Base-by-base conservation (phyloP, 371 early-diverging fungal species). In the Haplosporangium sp. region DNA sequence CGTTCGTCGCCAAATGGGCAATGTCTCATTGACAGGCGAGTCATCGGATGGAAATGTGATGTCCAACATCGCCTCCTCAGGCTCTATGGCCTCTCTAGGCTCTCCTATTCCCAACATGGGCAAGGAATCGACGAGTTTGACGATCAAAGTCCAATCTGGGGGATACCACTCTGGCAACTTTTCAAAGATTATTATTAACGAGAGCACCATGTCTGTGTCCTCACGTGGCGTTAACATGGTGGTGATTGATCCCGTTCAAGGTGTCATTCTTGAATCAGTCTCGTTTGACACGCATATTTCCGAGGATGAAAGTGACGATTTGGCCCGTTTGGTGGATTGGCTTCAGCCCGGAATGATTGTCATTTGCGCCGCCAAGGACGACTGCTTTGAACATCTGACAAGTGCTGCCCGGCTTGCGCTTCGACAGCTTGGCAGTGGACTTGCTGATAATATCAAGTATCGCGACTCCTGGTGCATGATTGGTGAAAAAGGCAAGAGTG, bases 381-480 rank as follows among this genome's bases (percentile, higher is more conserved):
- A 95, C 66, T 87, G 86, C 63, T 81, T 83, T 7, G 93, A 92
- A 68, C 87, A 89, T 40, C 70, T 95, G 52, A 88, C 89, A 0
- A 80, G 82, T 10, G 84, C 84, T 8, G 94, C 92, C 0, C 75
- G 81, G 0, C 67, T 80, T 1, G 91, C 91, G 0, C 59, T 87
- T 43, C 90, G 87, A 58, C 73, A 84, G 42, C 67, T 95, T 5
- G 96, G 96, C 5, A 86, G 91, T 36, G 79, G 69, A 9, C 68
- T 63, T 41, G 87, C 92, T 53, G 84, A 85, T 5, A 47, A 89
- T 2, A 75, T 92, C 36, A 62, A 80, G 51, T 93, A 91, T 71
- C 89, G 94, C 45, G 95, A 95, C 75, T 92, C 93, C 3, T 95
- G 92, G 90, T 93, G 91, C 48, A 64, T 95, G 52, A 91, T 95